These are phyloP conservation scores for Sporothrix variecibatus DNA, from an alignment of 2,329 filamentous ascomycete genomes.

Conservation along the genomic window DNA sequence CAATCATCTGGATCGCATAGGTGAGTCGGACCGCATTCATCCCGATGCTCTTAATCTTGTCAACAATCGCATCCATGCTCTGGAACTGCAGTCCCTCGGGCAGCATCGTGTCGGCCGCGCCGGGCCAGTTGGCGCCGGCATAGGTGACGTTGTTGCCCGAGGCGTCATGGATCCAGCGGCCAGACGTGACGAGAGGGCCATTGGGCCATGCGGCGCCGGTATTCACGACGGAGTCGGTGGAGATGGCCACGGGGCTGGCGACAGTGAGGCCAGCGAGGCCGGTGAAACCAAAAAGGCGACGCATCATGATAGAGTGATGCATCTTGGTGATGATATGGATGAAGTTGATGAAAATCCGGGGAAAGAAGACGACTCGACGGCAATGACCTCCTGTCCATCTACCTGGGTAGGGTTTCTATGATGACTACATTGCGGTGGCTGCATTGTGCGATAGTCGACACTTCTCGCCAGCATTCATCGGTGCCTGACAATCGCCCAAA, in stretches of 20 bases:
- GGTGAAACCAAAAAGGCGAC: neutral
- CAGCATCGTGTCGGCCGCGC: constrained; percentile 63
- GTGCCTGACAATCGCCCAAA: neutral
- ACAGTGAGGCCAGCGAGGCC: neutral
- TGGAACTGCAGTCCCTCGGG: constrained; percentile 65
- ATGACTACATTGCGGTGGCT: neutral
- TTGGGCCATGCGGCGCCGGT: constrained; percentile 42
- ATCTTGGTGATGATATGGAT: neutral
- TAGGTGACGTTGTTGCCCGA: constrained; percentile 49
- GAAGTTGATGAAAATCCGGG: no score
- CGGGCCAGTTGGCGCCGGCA: constrained; percentile 64
- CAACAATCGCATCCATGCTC: constrained; percentile 56
- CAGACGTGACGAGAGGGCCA: constrained; percentile 46
- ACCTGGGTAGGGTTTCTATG: neutral
- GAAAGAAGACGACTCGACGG: neutral
- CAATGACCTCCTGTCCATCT: neutral
- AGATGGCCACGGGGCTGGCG: neutral
- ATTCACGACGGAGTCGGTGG: no score
- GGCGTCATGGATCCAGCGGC: constrained; percentile 47
- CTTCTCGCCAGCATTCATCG: no score
- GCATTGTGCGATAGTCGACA: neutral
- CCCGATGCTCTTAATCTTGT: constrained; percentile 59
- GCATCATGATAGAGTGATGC: neutral
- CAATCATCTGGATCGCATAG: constrained; percentile 65
- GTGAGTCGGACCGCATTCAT: constrained; percentile 66